Percentiles rank a stretch among this genome's conserved stretches.
phyloP scores from a whole-genome alignment of 345 rosid species.

The Excoecaria agallocha region DNA sequence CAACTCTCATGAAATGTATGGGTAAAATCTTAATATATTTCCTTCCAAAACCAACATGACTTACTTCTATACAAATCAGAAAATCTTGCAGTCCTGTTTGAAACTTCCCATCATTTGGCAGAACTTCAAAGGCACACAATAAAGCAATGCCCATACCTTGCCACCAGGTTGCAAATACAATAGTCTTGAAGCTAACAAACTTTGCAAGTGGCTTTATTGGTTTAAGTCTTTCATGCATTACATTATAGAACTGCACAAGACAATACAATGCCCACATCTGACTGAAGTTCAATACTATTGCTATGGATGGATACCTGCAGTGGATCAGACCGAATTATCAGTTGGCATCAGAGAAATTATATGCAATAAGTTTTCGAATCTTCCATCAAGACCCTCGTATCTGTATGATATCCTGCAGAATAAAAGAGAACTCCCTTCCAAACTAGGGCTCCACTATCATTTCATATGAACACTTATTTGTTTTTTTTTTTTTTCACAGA shows the following conservation, averaged over 20 bases:
- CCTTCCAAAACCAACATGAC: constrained; percentile 11
- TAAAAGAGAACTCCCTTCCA: too few relatives aligned
- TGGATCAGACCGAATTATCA: background rate
- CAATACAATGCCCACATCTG: constrained; percentile 94
- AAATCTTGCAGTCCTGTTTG: constrained; percentile 69
- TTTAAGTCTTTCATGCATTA: constrained; percentile 67
- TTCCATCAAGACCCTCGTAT: background rate
- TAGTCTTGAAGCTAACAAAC: constrained; percentile 92
- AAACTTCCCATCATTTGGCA: constrained; percentile 58
- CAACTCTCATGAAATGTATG: background rate
- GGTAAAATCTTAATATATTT: background rate
- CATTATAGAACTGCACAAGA: constrained; percentile 84
- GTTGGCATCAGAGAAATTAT: background rate
- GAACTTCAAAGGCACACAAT: constrained; percentile 52
- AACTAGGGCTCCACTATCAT: too few relatives aligned
- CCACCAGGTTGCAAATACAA: constrained; percentile 97
- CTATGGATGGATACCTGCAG: constrained; percentile 77
- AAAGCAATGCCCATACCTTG: constrained; percentile 81
- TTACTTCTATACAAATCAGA: constrained; percentile 78
- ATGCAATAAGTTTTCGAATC: background rate
- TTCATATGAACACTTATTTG: too few relatives aligned
- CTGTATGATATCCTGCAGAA: background rate
- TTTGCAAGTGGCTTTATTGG: constrained; percentile 76
- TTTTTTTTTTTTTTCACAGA: too few relatives aligned
- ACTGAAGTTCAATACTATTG: constrained; percentile 78